Evolutionary conservation across 1,284 basidiomycete species (phyloP).

Genomic region (Trichosporon ovoides): DNA sequence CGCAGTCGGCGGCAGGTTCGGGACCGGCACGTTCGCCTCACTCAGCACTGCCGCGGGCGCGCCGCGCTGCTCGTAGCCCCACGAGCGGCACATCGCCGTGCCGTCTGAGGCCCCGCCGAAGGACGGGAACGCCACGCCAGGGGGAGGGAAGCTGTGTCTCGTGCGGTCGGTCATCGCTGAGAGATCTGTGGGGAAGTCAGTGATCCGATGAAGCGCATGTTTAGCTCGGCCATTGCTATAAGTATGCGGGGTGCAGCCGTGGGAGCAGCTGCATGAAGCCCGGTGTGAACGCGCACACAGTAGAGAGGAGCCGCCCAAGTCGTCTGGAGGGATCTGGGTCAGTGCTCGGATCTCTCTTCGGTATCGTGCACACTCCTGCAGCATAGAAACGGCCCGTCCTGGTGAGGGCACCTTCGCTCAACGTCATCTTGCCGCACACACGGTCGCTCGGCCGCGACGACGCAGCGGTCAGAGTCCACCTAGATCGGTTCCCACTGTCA

Average conservation of each 20-base stretch:
- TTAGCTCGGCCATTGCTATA: background rate
- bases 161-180: background rate
- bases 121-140: background rate
- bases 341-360: background rate
- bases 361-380: background rate
- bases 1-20: slow-evolving; percentile 8
- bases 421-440: too few relatives aligned
- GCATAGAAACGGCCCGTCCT: too few relatives aligned
- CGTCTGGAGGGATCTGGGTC: background rate
- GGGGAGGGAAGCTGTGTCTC: background rate
- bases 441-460: too few relatives aligned
- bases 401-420: too few relatives aligned
- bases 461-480: too few relatives aligned
- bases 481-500: too few relatives aligned
- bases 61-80: slow-evolving; percentile 8
- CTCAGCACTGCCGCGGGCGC: slow-evolving; percentile 9
- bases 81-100: background rate
- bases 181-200: background rate
- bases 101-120: background rate
- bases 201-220: background rate
- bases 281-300: background rate
- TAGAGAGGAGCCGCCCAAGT: background rate
- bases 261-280: background rate
- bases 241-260: background rate
- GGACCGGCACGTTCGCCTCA: background rate